Evolutionary conservation across 345 rosid species (phyloP), one percentile per base, ranked within the genome.

Genomic region (Lagerstroemia speciosa): DNA sequence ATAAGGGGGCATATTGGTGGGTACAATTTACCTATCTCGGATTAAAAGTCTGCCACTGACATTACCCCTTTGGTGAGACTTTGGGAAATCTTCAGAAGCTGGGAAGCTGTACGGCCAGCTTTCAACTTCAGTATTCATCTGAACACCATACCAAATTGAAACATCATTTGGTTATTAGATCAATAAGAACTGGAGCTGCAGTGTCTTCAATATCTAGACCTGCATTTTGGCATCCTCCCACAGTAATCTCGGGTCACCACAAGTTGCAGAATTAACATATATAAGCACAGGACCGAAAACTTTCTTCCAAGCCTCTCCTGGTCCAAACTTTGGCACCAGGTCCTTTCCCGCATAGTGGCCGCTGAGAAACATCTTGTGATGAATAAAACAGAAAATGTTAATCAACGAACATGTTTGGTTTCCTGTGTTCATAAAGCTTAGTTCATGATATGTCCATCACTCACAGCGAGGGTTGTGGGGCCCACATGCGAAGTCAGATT

Each of bases 401-500:
- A 30, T 58, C 29, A 20, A 30, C 5, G 63, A 30, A 58, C 34
- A 58, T 10, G 6, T 14, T 3, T 27, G 11, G 30, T n/a, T 52
- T 52, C 53, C 24, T n/a, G 11, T 52, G 3, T n/a, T n/a, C 10
- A 9, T n/a, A 24, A 53, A 8, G 10, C 24, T n/a, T 52, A 52
- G 57, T 29, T 58, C 63, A 30, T 58, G 19, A 58, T 19, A 30
- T 33, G 36, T 31, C 38, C 65, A 67, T 66, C 30, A 73, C 91
- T 82, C 81, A 94, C 99, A 48, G 97, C 92, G 68, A 94, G 96
- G 62, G 84, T 76, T 66, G 87, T 83, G 26, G 99, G 99, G 55
- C 99, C 98, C 50, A 89, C 98, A 73, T 91, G 99, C n/a, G 96
- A 94, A 55, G 92, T 86, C 55, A 94, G 89, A 69, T 87, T 88